Percentiles rank a stretch among this genome's conserved stretches.
Conservation (phyloP, 2,329 filamentous ascomycete species). For the Fusarium penzigii region DNA sequence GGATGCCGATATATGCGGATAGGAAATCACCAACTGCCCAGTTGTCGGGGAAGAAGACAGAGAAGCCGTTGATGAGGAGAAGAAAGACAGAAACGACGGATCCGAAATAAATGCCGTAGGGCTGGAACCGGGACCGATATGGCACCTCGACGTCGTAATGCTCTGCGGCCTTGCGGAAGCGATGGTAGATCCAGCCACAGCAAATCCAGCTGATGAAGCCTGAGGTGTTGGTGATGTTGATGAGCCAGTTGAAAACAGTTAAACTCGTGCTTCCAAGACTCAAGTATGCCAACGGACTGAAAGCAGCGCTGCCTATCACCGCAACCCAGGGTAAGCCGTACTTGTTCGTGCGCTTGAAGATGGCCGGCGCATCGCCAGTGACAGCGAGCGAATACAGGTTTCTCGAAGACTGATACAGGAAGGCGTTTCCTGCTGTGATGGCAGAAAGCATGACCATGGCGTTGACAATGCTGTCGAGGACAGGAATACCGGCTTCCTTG, state of each 20-base stretch:
- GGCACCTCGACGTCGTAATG: constrained; percentile 54
- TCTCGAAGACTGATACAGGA: constrained; percentile 67
- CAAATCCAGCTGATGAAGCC: constrained; percentile 63
- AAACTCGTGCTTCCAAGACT: constrained; percentile 64
- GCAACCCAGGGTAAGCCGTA: constrained; percentile 60
- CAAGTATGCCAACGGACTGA: constrained; percentile 70
- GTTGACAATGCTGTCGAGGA: constrained; percentile 67
- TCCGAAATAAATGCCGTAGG: constrained; percentile 52
- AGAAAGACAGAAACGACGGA: neutral
- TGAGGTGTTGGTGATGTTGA: constrained; percentile 66
- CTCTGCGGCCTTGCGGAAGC: constrained; percentile 58
- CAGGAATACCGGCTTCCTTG: constrained; percentile 61
- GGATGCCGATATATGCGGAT: constrained; percentile 1
- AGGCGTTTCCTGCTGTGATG: constrained; percentile 61
- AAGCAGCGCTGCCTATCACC: constrained; percentile 53
- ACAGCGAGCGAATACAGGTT: constrained; percentile 69
- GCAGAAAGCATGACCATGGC: constrained; percentile 67
- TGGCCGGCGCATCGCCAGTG: constrained; percentile 63
- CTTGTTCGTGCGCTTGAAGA: constrained; percentile 61
- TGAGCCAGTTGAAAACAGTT: constrained; percentile 70
- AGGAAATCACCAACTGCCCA: neutral
- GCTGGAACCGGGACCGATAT: constrained; percentile 54
- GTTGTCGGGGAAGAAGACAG: neutral
- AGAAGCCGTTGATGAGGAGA: constrained; percentile 2
- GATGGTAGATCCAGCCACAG: constrained; percentile 58